phyloP scores from a whole-genome alignment of 202 grass and related monocot genomes.

The Alloteropsis angusta region DNA sequence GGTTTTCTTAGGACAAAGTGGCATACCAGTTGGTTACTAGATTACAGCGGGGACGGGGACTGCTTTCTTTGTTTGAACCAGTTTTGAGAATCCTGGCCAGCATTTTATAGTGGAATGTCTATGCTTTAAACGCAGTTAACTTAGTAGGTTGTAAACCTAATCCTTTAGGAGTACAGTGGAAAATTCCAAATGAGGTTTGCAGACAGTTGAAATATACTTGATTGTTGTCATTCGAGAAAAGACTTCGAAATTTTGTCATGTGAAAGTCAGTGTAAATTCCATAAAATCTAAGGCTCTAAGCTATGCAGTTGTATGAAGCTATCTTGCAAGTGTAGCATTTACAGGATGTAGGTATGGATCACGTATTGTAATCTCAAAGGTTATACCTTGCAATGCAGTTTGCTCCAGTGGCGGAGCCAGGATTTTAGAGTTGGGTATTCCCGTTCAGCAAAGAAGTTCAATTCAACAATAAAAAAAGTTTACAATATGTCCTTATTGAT shows the following conservation, averaged over 20 bases:
- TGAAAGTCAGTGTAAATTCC: background rate
- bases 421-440: too few relatives aligned
- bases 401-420: too few relatives aligned
- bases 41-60: background rate
- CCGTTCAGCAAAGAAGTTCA: too few relatives aligned
- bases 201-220: background rate
- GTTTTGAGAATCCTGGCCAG: background rate
- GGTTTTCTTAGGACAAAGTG: background rate
- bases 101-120: background rate
- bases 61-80: background rate
- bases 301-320: background rate
- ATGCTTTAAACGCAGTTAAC: background rate
- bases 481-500: too few relatives aligned
- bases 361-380: background rate
- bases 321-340: background rate
- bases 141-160: background rate
- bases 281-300: background rate
- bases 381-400: background rate
- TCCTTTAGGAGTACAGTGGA: background rate
- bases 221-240: background rate
- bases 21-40: background rate
- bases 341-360: background rate
- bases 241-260: background rate
- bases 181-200: background rate
- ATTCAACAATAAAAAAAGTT: too few relatives aligned